Evolutionary conservation across 1,284 basidiomycete genomes (phyloP).

Genomic region (Agaricales sp.): DNA sequence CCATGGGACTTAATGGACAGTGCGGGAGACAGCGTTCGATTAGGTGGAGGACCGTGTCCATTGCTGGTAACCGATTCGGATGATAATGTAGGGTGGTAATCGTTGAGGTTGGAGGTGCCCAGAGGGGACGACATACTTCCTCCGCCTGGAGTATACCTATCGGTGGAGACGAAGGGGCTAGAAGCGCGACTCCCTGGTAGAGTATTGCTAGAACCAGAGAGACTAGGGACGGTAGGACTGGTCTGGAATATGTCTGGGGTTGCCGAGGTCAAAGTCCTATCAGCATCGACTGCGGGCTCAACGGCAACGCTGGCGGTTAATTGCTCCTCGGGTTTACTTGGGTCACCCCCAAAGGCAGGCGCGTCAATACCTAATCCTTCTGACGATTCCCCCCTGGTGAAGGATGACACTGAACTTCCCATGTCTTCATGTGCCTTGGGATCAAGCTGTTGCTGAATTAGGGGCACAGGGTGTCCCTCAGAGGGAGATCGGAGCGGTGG

Average conservation of each 20-base stretch:
- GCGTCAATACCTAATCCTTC: too few relatives aligned
- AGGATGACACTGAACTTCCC: too few relatives aligned
- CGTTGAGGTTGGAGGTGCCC: background rate
- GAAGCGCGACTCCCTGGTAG: background rate
- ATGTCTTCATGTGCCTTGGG: too few relatives aligned
- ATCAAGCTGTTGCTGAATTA: too few relatives aligned
- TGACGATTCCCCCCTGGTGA: too few relatives aligned
- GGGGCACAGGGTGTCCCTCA: too few relatives aligned
- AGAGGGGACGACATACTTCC: background rate
- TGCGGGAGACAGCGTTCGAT: background rate
- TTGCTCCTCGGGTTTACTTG: too few relatives aligned
- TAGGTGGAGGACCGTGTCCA: background rate
- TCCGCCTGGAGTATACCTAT: background rate
- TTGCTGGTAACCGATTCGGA: background rate
- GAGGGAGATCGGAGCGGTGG: too few relatives aligned
- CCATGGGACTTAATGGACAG: conserved; percentile 7
- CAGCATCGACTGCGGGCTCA: too few relatives aligned
- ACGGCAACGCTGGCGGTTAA: too few relatives aligned
- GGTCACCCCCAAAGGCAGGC: too few relatives aligned
- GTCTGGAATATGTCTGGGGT: background rate
- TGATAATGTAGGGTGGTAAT: background rate
- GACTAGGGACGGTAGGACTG: background rate
- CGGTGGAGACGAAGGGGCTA: background rate
- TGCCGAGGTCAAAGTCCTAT: background rate
- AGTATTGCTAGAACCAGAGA: background rate